Evolutionary conservation across 257 asterid genomes (phyloP), one percentile per base, ranked within the genome.

Genomic region (Solanum ahanhuiri): DNA sequence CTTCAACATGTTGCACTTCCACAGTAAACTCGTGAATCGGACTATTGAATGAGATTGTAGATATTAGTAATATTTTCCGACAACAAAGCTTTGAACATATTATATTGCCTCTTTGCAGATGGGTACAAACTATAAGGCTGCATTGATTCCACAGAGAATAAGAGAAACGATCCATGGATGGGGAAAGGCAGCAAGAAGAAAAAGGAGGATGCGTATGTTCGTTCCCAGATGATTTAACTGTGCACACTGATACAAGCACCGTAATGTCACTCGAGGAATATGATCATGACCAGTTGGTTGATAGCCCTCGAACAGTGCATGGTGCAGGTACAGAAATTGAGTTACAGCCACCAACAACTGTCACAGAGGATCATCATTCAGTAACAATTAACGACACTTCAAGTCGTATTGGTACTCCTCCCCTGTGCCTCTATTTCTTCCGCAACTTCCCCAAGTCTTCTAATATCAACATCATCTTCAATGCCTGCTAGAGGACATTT

Each of bases 101-200:
- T 87, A 69, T n/a, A 25, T 66, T 79, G 4, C 77, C 60, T 82
- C 66, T 71, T 86, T 88, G 69, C 87, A 95, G 99, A 96, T 95
- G 99, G 99, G 99, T 87, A 95, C 99, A 71, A 92, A 96, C 93
- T 96, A 92, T 90, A 96, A 96, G 87, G 98, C 98, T 2, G 98
- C 98, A 71, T 83, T 96, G 83, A 94, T 96, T 67, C 99, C 99
- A 23, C 89, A 90, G 70, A 87, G 93, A 51, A 91, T 96, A 66
- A 92, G 99, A 12, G 98, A 96, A 72, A 95, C 98, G 4, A 96
- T 96, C 86, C 98, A 96, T 25, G 98, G 99, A 28, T 95, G 99
- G 99, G 93, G 95, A 30, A 93, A 93, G 93, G 98, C 93, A 67
- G 95, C 95, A 48, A 92, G 96, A 87, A 93, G 98, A 84, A 91